phyloP scores from a whole-genome alignment of 805 yeast genomes.

The Saccharomycopsis amapae region DNA sequence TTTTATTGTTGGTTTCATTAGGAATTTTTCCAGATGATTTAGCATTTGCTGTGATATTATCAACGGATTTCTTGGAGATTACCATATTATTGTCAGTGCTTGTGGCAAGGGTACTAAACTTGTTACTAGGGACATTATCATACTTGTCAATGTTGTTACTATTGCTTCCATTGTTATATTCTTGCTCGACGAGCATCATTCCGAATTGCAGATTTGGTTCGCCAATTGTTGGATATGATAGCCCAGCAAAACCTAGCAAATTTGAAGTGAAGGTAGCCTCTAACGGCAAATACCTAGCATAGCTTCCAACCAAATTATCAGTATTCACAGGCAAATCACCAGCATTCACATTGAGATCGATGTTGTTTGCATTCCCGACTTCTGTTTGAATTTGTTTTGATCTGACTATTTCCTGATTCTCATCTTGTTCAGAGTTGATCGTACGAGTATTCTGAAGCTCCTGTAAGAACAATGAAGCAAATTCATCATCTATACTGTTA shows the following conservation, averaged over 20 bases:
- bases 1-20: background rate
- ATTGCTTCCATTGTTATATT: background rate
- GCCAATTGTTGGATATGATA: background rate
- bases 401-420: background rate
- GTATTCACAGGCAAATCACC: background rate
- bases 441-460: conserved; percentile 15
- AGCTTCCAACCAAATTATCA: no score
- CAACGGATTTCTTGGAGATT: background rate
- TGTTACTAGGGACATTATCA: no score
- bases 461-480: conserved; percentile 21
- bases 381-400: background rate
- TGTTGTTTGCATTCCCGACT: background rate
- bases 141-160: background rate
- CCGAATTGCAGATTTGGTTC: background rate
- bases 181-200: conserved; percentile 1
- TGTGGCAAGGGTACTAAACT: no score
- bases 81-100: no score
- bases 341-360: background rate
- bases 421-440: background rate
- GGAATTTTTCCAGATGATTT: background rate
- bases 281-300: conserved; percentile 15
- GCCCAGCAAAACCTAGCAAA: conserved; percentile 8
- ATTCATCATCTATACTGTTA: conserved; percentile 20
- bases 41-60: background rate
- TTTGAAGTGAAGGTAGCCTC: conserved; percentile 10